Base-by-base conservation (phyloP, 495 filamentous ascomycete genomes). In the Xylaria curta region DNA sequence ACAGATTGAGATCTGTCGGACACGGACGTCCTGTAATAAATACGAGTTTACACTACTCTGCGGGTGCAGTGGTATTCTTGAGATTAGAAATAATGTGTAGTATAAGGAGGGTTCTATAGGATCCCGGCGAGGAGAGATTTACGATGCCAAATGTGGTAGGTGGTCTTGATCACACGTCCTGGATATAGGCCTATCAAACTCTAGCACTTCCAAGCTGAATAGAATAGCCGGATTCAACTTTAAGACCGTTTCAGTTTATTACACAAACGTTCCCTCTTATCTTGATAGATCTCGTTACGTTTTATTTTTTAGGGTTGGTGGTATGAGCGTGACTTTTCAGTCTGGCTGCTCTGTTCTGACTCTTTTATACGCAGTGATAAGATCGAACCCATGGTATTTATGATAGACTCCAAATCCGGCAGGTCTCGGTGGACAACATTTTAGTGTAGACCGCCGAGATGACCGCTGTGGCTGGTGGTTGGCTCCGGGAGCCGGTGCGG, bases 401-500 rank as follows among this genome's bases (percentile, higher is more conserved):
- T 54, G 21, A 13, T 54, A 26, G n/a, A 63, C 26, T 31, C 61
- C 24, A 64, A 47, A 64, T 49, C 40, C 26, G 42, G 61, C 61
- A 64, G 61, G 61, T 49, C 15, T 40, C 42, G 21, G 42, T 38
- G 58, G 58, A 19, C n/a, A 59, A 38, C 38, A 38, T 60, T 60
- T 21, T 38, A 38, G 31, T 10, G 31, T 33, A n/a, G n/a, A 36
- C 59, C 36, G 36, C 59, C 59, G 59, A 62, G 60, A 4, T 38
- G 60, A 13, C 21, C 8, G 58, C 5, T 63, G 38, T 63, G 60
- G 60, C 60, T 62, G 36, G 42, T 38, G 38, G 59, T 36, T 62
- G 38, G 59, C 59, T 26, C 21, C 46, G 62, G 9, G 19, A 65
- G 47, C 63, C 17, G 15, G 31, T 51, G 63, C 46, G 63, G 63